Base-by-base conservation (phyloP, 768 basidiomycete species). In the Kwoniella pini region DNA sequence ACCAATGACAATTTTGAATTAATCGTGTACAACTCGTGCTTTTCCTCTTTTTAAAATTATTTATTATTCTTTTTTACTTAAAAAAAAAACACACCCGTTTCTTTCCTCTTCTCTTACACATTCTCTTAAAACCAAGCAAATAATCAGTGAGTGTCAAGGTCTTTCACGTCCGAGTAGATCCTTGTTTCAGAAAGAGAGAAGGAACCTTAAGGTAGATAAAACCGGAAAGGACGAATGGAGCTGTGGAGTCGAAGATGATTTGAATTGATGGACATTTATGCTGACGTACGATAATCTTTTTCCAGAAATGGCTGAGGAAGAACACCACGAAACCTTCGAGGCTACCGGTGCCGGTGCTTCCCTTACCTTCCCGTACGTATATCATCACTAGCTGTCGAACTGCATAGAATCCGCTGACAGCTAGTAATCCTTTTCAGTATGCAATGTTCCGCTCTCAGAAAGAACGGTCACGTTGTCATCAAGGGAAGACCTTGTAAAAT, bases 401-500 rank as follows among this genome's bases (percentile, higher is more conserved):
- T n/a, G 44, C 22, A 12, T 12, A 22, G 17, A 24, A 6, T 24
- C 55, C 10, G 51, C 57, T 54, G 42, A 26, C 12, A 1, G 19
- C 9, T 74, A 24, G n/a, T 74, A 75, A 38, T 61, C 65, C 64
- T 72, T 61, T 50, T 54, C 62, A 76, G 80, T 64, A 80, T 82
- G 76, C 80, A 82, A 84, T 98, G 96, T 83, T 98, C 95, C 79
- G 93, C 92, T 73, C 88, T 98, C 68, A 88, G 82, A 64, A 82
- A 83, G 81, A 80, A 80, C 70, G 74, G 81, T 56, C 80, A 81
- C 83, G 95, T 99, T 79, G 88, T 93, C 76, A 98, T 99, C 82
- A 97, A 96, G 84, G 84, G 91, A 70, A 87, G 93, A 72, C 94
- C 94, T 69, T 98, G 94, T 90, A 98, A 98, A 79, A 80, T 81